These are phyloP conservation scores for Euphorbia peplus DNA, from an alignment of 345 rosid genomes.

Conservation along the genomic window DNA sequence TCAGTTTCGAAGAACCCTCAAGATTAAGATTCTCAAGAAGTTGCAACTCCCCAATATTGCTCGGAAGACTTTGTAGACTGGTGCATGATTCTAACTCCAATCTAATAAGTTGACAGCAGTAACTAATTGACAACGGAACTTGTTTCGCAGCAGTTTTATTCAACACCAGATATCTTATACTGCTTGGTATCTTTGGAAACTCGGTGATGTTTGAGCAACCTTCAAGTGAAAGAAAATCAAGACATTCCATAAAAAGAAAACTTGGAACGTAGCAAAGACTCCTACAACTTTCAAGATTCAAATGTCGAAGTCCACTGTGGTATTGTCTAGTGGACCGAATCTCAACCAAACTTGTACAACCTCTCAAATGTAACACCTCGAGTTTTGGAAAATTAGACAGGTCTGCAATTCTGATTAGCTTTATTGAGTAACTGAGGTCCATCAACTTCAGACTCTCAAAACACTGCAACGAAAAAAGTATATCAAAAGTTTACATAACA, in stretches of 20 bases:
- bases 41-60: too few species aligned
- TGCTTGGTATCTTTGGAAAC: neutral
- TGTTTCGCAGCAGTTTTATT: too few species aligned
- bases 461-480: neutral
- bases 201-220: conserved; percentile 1
- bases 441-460: conserved; percentile 12
- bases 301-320: neutral
- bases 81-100: too few species aligned
- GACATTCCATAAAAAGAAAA: neutral
- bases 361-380: neutral
- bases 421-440: conserved; percentile 5
- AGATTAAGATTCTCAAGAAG: too few species aligned
- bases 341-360: conserved; percentile 5
- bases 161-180: too few species aligned
- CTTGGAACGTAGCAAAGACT: neutral
- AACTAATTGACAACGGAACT: too few species aligned
- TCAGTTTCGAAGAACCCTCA: too few species aligned
- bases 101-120: too few species aligned
- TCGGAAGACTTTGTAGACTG: too few species aligned
- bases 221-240: neutral
- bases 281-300: neutral
- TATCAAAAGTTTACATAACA: neutral
- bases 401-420: conserved; percentile 4
- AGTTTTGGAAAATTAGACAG: neutral
- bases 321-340: neutral